Evolutionary conservation across 2,329 filamentous ascomycete species (phyloP), one percentile per base, ranked within the genome.

Genomic region (Fusarium camptoceras): DNA sequence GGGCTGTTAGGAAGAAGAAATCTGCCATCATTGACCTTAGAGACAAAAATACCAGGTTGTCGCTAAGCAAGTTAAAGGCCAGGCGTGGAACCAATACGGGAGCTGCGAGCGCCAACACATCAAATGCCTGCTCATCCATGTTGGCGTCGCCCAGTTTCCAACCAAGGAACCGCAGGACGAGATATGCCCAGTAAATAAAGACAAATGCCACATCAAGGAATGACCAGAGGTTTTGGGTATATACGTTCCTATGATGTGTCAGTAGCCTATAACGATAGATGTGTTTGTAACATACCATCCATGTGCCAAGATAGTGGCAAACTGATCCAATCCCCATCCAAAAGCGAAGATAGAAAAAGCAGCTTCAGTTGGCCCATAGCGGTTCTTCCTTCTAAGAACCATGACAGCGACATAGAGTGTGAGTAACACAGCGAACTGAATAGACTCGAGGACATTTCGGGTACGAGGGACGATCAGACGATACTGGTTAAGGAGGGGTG

Each of bases 151-250:
- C 84, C 2, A 80, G 22, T 83, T 14, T 83, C 81, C 78, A 88
- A 87, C 31, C 90, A 90, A 73, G 91, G 87, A 16, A 93, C 7
- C 93, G 90, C 31, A 94, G 78, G 28, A 86, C 78, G 9, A 94
- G 82, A 77, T 95, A 96, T 18, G 85, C 80, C 73, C 85, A 82
- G 76, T 92, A 96, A 31, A 96, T 90, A 43, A 85, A 73, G n/a
- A 89, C 87, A 74, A 95, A 97, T 7, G 88, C 89, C 48, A 95
- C 89, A 77, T 96, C 93, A 18, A 97, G 86, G 74, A 97, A 96
- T 0, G 92, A 94, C 93, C 93, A 97, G 6, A 97, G 82, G 73
- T 96, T 95, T 77, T 97, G 92, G 0, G 93, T 94, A 75, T 96
- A 94, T 2, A 96, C 93, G 61, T 89, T 88, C 92, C 92, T 88